phyloP scores from a whole-genome alignment of 805 yeast genomes.

The Metschnikowia hibisci region DNA sequence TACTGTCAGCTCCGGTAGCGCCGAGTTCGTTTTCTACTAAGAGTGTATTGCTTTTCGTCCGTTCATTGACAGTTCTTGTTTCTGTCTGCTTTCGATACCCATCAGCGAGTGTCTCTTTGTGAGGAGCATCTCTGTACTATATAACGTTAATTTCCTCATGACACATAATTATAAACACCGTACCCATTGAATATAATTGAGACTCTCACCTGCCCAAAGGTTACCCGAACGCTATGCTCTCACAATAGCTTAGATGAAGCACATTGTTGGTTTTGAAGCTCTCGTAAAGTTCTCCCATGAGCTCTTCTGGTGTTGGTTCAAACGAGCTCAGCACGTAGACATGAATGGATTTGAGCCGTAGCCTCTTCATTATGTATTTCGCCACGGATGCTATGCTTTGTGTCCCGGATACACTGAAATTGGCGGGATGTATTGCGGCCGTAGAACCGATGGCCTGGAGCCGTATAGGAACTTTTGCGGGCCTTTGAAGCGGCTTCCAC shows the following conservation, averaged over 20 bases:
- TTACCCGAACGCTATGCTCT: slow-evolving; percentile 38
- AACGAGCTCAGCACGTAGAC: slow-evolving; percentile 40
- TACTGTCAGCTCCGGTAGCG: slow-evolving; percentile 17
- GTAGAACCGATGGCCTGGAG: slow-evolving; percentile 62
- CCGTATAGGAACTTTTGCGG: slow-evolving; percentile 43
- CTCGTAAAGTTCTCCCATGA: slow-evolving; percentile 28
- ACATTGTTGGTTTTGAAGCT: slow-evolving; percentile 32
- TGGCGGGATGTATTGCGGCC: slow-evolving; percentile 45
- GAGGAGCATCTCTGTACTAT: slow-evolving; percentile 4
- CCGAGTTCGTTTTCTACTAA: slow-evolving; percentile 19
- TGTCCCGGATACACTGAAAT: slow-evolving; percentile 45
- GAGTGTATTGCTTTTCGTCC: neutral
- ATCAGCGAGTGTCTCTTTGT: slow-evolving; percentile 3
- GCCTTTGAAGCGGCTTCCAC: neutral
- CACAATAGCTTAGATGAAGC: slow-evolving; percentile 37
- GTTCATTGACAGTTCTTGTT: neutral
- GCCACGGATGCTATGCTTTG: slow-evolving; percentile 46
- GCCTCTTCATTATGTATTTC: slow-evolving; percentile 35
- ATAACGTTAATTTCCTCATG: neutral
- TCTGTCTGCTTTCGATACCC: slow-evolving; percentile 13
- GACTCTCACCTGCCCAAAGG: neutral
- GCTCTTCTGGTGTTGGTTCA: slow-evolving; percentile 40
- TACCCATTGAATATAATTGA: no score
- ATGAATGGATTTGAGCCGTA: slow-evolving; percentile 20
- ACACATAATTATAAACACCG: no score